These are phyloP conservation scores for Kluyveromyces siamensis DNA, from an alignment of 805 yeast species.

Conservation along the genomic window DNA sequence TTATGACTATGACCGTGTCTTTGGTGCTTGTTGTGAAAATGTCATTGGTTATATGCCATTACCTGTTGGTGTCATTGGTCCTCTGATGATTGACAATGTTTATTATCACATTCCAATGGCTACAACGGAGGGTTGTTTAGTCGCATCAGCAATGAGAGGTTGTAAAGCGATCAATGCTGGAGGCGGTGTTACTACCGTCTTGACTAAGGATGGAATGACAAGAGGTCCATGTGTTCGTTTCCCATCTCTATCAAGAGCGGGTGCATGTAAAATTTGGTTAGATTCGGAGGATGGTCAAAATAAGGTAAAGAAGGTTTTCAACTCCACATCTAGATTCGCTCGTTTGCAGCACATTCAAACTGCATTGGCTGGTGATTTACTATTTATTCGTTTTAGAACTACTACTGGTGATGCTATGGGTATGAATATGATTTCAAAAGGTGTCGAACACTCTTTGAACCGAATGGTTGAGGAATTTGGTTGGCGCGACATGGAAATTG, in stretches of 20 bases:
- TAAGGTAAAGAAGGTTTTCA: conserved; percentile 76
- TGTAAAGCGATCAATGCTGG: conserved; percentile 97
- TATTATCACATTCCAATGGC: conserved; percentile 96
- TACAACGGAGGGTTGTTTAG: conserved; percentile 97
- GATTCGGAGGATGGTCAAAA: conserved; percentile 92
- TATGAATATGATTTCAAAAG: conserved; percentile 99
- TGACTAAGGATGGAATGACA: conserved; percentile 97
- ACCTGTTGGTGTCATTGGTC: conserved; percentile 98
- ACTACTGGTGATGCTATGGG: conserved; percentile 99
- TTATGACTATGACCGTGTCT: conserved; percentile 91
- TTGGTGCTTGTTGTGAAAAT: conserved; percentile 98
- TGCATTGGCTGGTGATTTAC: conserved; percentile 85
- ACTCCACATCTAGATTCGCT: conserved; percentile 96
- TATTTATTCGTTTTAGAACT: conserved; percentile 91
- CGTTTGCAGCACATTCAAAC: conserved; percentile 85
- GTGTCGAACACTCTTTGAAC: conserved; percentile 81
- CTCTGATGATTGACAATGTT: conserved; percentile 80
- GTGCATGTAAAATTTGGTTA: conserved; percentile 90
- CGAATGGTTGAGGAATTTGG: conserved; percentile 84
- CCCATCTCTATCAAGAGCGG: conserved; percentile 76
- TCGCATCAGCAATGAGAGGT: conserved; percentile 98
- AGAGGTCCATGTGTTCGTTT: conserved; percentile 97
- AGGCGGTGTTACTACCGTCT: conserved; percentile 88
- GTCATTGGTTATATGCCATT: conserved; percentile 95
- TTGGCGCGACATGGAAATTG: conserved; percentile 86